Conservation (phyloP, 768 basidiomycete species). For the Boletus sensibilis region DNA sequence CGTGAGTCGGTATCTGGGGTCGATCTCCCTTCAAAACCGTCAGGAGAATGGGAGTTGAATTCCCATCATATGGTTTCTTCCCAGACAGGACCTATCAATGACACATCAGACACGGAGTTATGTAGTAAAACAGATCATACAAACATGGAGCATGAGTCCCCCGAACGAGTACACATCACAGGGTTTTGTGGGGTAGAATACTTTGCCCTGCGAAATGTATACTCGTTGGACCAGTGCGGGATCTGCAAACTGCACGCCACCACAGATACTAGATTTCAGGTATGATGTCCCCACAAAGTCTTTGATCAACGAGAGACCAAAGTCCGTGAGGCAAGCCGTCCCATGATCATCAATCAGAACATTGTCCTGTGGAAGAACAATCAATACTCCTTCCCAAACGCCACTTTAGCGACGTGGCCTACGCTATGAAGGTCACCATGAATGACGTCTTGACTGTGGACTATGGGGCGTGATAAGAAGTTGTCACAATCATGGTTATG, state of each 20-base stretch:
- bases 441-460: constrained; percentile 24
- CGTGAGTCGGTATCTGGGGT: constrained; percentile 10
- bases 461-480: constrained; percentile 6
- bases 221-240: constrained; percentile 26
- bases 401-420: not conserved
- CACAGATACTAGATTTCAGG: constrained; percentile 35
- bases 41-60: not conserved
- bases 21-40: constrained; percentile 8
- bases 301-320: constrained; percentile 37
- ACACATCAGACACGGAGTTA: constrained; percentile 4
- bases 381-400: not conserved
- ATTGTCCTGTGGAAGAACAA: constrained; percentile 30
- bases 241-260: constrained; percentile 49
- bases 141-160: constrained; percentile 37
- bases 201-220: not conserved
- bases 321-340: constrained; percentile 48
- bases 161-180: constrained; percentile 33
- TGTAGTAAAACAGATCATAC: not conserved
- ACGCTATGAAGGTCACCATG: constrained; percentile 41
- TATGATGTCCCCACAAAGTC: constrained; percentile 31
- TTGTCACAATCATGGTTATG: not conserved
- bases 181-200: constrained; percentile 16
- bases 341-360: constrained; percentile 41
- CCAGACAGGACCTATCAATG: constrained; percentile 20
- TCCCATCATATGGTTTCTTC: constrained; percentile 19